These are phyloP conservation scores for Pachyrhizus erosus DNA, from an alignment of 306 rosid genomes.

Conservation along the genomic window DNA sequence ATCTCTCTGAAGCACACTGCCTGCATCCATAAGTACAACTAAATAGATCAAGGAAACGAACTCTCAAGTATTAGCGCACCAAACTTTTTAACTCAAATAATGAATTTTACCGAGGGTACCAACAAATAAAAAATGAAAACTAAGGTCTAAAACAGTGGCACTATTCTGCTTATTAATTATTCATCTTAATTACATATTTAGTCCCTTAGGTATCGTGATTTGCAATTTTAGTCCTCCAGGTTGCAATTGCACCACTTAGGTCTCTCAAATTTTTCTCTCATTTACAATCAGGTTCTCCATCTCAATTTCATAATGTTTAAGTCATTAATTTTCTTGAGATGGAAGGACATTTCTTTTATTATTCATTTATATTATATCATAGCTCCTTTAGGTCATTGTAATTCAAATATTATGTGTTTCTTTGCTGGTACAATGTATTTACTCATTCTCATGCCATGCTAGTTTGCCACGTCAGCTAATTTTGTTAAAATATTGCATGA, in stretches of 20 bases:
- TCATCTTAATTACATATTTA: background rate
- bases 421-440: background rate
- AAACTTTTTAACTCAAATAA: background rate
- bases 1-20: slow-evolving; percentile 80
- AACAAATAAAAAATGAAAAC: slow-evolving; percentile 10
- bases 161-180: background rate
- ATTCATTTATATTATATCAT: background rate
- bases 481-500: background rate
- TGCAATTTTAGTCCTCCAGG: background rate
- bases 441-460: background rate
- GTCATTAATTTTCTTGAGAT: background rate
- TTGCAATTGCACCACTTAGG: background rate
- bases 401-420: background rate
- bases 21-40: slow-evolving; percentile 53
- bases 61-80: background rate
- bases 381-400: background rate
- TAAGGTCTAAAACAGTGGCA: background rate
- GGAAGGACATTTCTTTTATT: background rate
- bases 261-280: background rate
- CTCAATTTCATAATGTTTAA: background rate
- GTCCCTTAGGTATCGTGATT: background rate
- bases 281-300: background rate
- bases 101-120: slow-evolving; percentile 5
- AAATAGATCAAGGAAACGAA: slow-evolving; percentile 39
- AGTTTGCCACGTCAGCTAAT: background rate